Evolutionary conservation across 2,329 filamentous ascomycete species (phyloP), one percentile per base, ranked within the genome.

Genomic region (Aspergillus sp.): DNA sequence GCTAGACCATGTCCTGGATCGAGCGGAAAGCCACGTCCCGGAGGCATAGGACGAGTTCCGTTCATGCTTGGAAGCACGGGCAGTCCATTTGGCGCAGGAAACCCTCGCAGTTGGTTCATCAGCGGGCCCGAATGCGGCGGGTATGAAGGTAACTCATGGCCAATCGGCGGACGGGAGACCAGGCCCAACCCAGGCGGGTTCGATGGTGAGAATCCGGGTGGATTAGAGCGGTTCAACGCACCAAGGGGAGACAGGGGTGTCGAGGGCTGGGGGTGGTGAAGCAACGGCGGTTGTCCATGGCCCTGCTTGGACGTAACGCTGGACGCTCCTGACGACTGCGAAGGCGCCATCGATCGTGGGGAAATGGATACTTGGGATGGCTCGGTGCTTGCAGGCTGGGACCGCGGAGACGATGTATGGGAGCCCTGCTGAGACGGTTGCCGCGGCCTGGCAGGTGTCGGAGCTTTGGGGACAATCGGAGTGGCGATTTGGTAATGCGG

Each of bases 371-470:
- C 83, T 71, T 90, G 86, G 1, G 90, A 88, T 2, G 87, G 85
- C 63, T 89, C 78, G 19, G 76, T 73, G 55, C 73, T 75, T 39
- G 75, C 73, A 30, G 77, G 69, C 60, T 81, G 79, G 11, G 79
- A 81, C 49, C 76, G 87, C 3, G 91, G 90, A 54, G 87, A 89
- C 6, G 86, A 85, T 7, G 85, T 82, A 71, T 88, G 86, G 8
- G 87, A 87, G 25, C 88, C 89, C 73, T 95, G 92, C 64, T 96
- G 91, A 8, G 92, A 95, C 50, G 86, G 79, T 62, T 93, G 90
- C 58, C 91, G 88, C 39, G 88, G 84, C 63, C 90, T 89, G 65
- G 87, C 89, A 8, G 92, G 91, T 11, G 91, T 93, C 5, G 92
- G 88, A 19, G 88, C 88, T 74, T 96, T 96, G 11, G 92, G 88